Evolutionary conservation across 1,139 yeast species (phyloP).

Genomic region (Lodderomyces parapsilosis): DNA sequence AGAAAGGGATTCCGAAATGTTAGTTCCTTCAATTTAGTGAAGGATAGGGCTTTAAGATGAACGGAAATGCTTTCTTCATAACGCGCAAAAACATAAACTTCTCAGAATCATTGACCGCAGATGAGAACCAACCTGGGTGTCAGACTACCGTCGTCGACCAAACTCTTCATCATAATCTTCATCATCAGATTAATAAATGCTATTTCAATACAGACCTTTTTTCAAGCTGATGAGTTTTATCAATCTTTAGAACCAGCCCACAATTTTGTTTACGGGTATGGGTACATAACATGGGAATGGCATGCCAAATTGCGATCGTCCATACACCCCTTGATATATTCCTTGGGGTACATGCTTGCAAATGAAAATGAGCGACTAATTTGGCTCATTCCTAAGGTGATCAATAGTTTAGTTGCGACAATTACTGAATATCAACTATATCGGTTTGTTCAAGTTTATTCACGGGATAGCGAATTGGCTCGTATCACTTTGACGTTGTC

Average conservation of each 20-base stretch:
- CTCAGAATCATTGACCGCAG: too few relatives aligned
- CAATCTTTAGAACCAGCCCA: conserved; percentile 95
- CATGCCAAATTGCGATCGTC: conserved; percentile 68
- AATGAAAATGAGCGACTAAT: conserved; percentile 16
- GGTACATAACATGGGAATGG: conserved; percentile 97
- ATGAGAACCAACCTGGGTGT: too few relatives aligned
- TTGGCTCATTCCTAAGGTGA: conserved; percentile 54
- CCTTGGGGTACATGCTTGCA: conserved; percentile 33
- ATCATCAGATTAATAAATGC: conserved; percentile 52
- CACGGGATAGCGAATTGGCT: conserved; percentile 36
- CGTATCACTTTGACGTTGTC: conserved; percentile 51
- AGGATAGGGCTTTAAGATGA: too few relatives aligned
- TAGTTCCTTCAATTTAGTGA: too few relatives aligned
- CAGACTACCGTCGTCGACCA: background rate
- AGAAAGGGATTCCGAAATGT: too few relatives aligned
- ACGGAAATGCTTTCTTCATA: too few relatives aligned
- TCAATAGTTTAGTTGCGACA: conserved; percentile 71
- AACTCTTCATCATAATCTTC: conserved; percentile 12
- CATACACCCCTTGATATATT: conserved; percentile 74
- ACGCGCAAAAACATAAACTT: too few relatives aligned
- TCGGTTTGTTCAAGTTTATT: conserved; percentile 39
- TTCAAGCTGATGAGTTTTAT: conserved; percentile 96
- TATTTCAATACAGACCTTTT: conserved; percentile 64
- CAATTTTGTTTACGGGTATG: conserved; percentile 67
- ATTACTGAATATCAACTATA: conserved; percentile 66